Evolutionary conservation across 2,329 filamentous ascomycete species (phyloP), one percentile per base, ranked within the genome.

Genomic region (Clarireedia homoeocarpa): DNA sequence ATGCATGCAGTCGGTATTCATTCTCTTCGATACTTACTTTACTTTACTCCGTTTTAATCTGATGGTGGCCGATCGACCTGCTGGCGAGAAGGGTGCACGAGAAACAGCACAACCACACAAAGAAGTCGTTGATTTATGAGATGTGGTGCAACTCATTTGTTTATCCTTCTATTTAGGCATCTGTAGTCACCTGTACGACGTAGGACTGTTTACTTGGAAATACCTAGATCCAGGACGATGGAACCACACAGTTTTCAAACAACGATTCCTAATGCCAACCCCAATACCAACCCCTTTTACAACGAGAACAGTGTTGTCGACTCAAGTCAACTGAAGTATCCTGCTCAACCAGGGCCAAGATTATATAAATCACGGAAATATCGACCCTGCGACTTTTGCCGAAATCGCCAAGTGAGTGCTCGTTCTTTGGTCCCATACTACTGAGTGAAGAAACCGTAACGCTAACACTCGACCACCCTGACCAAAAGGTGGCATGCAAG

Each of bases 381-480:
- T 52, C 66, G 74, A 40, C 74, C 74, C 4, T 77, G 74, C 63
- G 74, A 76, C 60, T 75, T 75, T 61, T 51, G 53, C 23, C 53
- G 48, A 30, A 34, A 36, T 20, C 48, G 53, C 26, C 53, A 56
- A 56, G 48, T 55, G 42, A 48, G 51, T 42, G 17, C 20, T 47
- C 14, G 6, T 47, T 4, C 44, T 47, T 20, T n/a, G 2, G 14
- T 14, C 24, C 20, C 6, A 23, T 46, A 20, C 20, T 17, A 27
- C 20, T 27, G 20, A 24, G 72, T 71, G 17, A 71, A 71, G 74
- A 56, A 42, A 42, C 15, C 15, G 17, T 2, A 42, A 42, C 39
- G 39, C 39, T 42, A 20, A 42, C 9, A 5, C 39, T n/a, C 39
- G 10, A 14, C 9, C 17, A n/a, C 17, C 39, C 17, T n/a, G 17